Conservation (phyloP, 1,284 basidiomycete species). For the Malassezia caprae region DNA sequence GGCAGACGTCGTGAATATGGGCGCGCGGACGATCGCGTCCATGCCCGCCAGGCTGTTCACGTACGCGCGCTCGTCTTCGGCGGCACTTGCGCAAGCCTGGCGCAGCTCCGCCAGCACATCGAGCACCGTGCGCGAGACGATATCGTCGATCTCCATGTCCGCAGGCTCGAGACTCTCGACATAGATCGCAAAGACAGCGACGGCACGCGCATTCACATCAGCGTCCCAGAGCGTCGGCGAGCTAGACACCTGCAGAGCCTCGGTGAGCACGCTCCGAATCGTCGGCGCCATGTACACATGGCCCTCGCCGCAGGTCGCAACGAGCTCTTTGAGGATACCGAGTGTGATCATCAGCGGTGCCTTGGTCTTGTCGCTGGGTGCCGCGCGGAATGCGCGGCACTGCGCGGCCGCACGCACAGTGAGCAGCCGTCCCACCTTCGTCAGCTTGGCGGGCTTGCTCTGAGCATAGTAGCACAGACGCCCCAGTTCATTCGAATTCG, state of each 20-base stretch:
- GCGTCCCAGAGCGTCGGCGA: conserved; percentile 54
- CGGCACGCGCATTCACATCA: conserved; percentile 72
- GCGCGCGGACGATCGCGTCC: conserved; percentile 5
- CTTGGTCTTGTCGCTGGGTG: conserved; percentile 58
- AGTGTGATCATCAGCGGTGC: conserved; percentile 83
- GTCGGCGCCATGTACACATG: conserved; percentile 69
- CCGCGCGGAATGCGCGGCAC: conserved; percentile 58
- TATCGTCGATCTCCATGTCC: conserved; percentile 11
- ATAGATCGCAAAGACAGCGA: conserved; percentile 58
- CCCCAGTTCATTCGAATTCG: conserved; percentile 66
- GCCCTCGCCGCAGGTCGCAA: conserved; percentile 80
- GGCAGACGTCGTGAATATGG: neutral
- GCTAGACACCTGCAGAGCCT: conserved; percentile 56
- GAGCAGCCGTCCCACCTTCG: conserved; percentile 72
- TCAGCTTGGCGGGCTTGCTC: conserved; percentile 77
- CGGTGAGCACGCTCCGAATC: conserved; percentile 64
- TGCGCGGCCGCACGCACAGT: conserved; percentile 67
- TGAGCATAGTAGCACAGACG: conserved; percentile 84
- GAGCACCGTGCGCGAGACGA: neutral
- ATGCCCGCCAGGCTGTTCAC: conserved; percentile 1
- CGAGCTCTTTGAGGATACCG: conserved; percentile 69
- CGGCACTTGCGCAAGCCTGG: neutral
- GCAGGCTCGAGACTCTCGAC: neutral
- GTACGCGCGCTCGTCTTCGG: neutral
- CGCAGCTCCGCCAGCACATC: neutral